Percentiles rank a stretch among this genome's conserved stretches.
Conservation (phyloP, 2,329 filamentous ascomycete species). For the Ascochyta clinopodiicola region DNA sequence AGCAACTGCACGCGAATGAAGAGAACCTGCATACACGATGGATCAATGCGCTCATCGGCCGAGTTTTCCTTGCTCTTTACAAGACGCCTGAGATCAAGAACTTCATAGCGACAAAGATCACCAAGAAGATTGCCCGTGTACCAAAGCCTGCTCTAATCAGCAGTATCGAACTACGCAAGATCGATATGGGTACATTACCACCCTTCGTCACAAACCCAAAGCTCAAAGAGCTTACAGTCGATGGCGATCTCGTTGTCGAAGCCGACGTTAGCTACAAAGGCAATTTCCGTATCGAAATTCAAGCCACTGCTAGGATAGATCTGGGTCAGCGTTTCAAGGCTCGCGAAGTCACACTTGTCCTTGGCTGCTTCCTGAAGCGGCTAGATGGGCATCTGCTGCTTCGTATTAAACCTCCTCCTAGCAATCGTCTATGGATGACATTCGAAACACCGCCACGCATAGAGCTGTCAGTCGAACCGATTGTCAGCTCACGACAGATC, state of each 20-base stretch:
- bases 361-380: conserved; percentile 84
- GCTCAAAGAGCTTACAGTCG: conserved; percentile 86
- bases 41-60: conserved; percentile 89
- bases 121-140: conserved; percentile 93
- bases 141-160: conserved; percentile 91
- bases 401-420: conserved; percentile 91
- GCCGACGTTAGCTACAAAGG: conserved; percentile 88
- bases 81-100: conserved; percentile 82
- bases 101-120: conserved; percentile 82
- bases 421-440: conserved; percentile 94
- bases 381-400: conserved; percentile 85
- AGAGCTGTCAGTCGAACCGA: conserved; percentile 92
- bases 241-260: conserved; percentile 87
- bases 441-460: conserved; percentile 95
- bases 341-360: conserved; percentile 84
- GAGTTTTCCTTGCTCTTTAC: conserved; percentile 87
- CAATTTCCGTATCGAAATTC: conserved; percentile 87
- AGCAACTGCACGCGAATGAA: conserved; percentile 88
- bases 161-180: conserved; percentile 78
- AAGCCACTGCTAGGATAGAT: conserved; percentile 91
- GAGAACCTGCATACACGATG: conserved; percentile 90
- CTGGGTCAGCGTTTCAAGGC: conserved; percentile 87
- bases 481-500: conserved; percentile 93
- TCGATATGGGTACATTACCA: conserved; percentile 85
- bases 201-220: conserved; percentile 89